phyloP scores from a whole-genome alignment of 495 filamentous ascomycete genomes.

The Podospora comata region DNA sequence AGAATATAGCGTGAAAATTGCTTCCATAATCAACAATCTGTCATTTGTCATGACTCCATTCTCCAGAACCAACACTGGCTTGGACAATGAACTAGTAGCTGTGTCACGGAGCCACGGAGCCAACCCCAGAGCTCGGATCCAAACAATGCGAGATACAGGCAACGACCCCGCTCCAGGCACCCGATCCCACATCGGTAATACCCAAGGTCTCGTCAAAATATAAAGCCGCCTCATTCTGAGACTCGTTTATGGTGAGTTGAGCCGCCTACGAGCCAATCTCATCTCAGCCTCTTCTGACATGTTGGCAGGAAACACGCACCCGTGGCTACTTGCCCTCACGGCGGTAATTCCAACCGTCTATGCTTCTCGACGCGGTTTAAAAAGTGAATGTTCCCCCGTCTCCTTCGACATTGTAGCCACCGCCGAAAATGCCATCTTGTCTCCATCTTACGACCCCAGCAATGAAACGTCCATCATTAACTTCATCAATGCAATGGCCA shows the following conservation, averaged over 20 bases:
- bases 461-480: background rate
- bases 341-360: background rate
- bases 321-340: slow-evolving; percentile 4
- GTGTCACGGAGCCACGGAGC: background rate
- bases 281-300: background rate
- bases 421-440: background rate
- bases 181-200: background rate
- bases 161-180: background rate
- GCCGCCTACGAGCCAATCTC: background rate
- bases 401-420: background rate
- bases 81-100: background rate
- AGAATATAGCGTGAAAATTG: background rate
- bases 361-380: background rate
- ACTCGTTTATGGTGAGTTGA: background rate
- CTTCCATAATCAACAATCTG: background rate
- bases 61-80: background rate
- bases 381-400: background rate
- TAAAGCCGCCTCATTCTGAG: background rate
- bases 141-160: background rate
- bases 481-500: background rate
- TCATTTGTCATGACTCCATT: background rate
- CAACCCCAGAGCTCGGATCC: background rate
- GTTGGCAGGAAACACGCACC: background rate
- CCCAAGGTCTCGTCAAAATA: background rate
- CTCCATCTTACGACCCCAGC: background rate